These are phyloP conservation scores for Populus tremula DNA, from an alignment of 345 rosid genomes.

Conservation along the genomic window DNA sequence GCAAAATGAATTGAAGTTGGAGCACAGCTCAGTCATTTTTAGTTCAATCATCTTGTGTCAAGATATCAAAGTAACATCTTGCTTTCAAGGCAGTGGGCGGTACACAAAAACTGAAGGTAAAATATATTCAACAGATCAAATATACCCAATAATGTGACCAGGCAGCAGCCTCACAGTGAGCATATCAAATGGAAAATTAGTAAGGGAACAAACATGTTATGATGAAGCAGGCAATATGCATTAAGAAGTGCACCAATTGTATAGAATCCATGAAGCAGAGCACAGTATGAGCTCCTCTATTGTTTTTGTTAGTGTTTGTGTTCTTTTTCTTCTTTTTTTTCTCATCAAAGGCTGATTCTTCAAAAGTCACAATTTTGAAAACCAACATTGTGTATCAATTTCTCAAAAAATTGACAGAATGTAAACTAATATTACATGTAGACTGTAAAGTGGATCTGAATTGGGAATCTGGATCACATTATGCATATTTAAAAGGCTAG, in stretches of 20 bases:
- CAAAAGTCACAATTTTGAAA: not conserved
- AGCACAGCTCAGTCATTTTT: not conserved
- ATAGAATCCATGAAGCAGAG: not conserved
- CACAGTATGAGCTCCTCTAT: not conserved
- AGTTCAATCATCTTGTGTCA: not conserved
- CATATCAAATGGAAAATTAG: not conserved
- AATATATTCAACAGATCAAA: no score
- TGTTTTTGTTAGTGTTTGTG: not conserved
- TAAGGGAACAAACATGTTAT: not conserved
- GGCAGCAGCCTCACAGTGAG: not conserved
- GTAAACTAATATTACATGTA: not conserved
- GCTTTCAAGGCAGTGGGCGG: not conserved
- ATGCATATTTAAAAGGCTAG: conserved; percentile 2
- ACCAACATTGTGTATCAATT: not conserved
- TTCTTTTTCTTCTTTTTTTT: no score
- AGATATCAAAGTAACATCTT: not conserved
- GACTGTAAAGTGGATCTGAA: not conserved
- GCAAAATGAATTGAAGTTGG: not conserved
- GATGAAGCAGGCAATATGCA: not conserved
- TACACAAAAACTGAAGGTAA: no score
- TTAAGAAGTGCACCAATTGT: not conserved
- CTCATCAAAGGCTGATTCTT: not conserved
- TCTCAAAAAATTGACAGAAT: not conserved
- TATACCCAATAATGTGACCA: no score
- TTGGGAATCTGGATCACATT: not conserved